A percentile compares a stretch with the other conserved stretches of the same genome.
Evolutionary conservation across 768 basidiomycete species (phyloP).

Genomic region (Trametes meyenii): DNA sequence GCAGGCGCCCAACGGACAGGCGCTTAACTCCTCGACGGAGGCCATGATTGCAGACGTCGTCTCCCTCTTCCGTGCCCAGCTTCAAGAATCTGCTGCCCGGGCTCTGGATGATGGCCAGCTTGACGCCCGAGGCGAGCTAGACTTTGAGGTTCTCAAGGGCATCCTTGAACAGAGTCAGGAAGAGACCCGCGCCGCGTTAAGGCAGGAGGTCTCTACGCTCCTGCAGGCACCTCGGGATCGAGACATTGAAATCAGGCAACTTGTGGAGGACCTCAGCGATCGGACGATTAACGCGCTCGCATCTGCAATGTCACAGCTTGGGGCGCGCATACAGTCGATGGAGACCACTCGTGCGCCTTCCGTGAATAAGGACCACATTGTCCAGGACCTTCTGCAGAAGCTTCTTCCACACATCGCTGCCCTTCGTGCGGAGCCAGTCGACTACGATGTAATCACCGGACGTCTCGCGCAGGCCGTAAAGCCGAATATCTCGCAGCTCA

Average conservation of each 20-base stretch:
- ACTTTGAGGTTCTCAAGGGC: conserved; percentile 75
- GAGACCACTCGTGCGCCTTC: conserved; percentile 41
- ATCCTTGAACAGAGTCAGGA: conserved; percentile 69
- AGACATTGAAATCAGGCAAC: conserved; percentile 26
- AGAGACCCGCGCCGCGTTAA: conserved; percentile 58
- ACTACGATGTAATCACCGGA: conserved; percentile 76
- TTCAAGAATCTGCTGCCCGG: conserved; percentile 62
- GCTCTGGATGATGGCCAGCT: conserved; percentile 62
- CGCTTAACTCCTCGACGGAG: conserved; percentile 52
- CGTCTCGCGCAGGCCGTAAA: conserved; percentile 85
- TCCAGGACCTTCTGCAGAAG: conserved; percentile 59
- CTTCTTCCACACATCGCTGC: conserved; percentile 64
- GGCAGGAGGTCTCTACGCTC: conserved; percentile 59
- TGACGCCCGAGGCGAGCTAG: conserved; percentile 77
- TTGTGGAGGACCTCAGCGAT: conserved; percentile 61
- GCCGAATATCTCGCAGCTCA: conserved; percentile 85
- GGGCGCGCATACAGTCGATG: conserved; percentile 59
- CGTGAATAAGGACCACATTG: conserved; percentile 56
- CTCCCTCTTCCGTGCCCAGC: conserved; percentile 65
- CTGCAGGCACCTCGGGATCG: conserved; percentile 39
- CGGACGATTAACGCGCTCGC: conserved; percentile 63
- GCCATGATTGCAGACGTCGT: conserved; percentile 68
- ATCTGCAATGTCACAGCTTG: conserved; percentile 57
- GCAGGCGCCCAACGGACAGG: conserved; percentile 16
- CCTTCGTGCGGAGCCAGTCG: conserved; percentile 66